Base-by-base conservation (phyloP, 306 rosid genomes). In the Mucuna pruriens region DNA sequence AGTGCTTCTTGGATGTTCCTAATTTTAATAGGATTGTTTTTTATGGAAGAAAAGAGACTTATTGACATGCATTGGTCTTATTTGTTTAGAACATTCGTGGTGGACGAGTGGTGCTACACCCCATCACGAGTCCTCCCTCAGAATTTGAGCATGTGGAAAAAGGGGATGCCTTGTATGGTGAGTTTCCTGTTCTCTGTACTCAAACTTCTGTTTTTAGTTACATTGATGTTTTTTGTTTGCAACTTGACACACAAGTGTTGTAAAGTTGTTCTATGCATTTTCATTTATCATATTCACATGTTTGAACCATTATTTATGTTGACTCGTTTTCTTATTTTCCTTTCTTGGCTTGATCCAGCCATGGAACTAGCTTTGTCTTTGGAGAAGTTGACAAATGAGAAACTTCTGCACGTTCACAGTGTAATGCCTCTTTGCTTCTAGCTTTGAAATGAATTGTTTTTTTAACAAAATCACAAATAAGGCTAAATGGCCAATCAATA, bases 161-260 rank as follows among this genome's bases (percentile, higher is more conserved):
- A 80, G 95, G 97, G 22, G 92, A 89, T 84, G 92, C 88, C 5
- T 82, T 89, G 87, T 74, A 84, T 63, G 92, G 92, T 89, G 69
- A 82, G 92, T 74, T 19, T 58, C 12, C 51, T 74, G 54, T 49
- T 67, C 9, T 26, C 61, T 7, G 26, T 4, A 36, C 65, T 1
- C 71, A 63, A 20, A 13, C 36, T 22, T 16, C 9, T 39, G 3
- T 66, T 25, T 51, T 39, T 0, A 22, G 4, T 45, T 46, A 16
- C 42, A 25, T 23, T 3, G 17, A 44, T 42, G 62, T 15, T 9
- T 67, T 54, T 7, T 67, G 2, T 65, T 31, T 29, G 17, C 25
- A 13, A 9, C 25, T 48, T 64, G 13, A 13, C 26, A 33, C 20
- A 20, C 4, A 0, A 1, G 17, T 46, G 40, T 16, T 33, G 20